Conservation (phyloP, 2,329 filamentous ascomycete genomes). For the Parafenestella ontariensis region DNA sequence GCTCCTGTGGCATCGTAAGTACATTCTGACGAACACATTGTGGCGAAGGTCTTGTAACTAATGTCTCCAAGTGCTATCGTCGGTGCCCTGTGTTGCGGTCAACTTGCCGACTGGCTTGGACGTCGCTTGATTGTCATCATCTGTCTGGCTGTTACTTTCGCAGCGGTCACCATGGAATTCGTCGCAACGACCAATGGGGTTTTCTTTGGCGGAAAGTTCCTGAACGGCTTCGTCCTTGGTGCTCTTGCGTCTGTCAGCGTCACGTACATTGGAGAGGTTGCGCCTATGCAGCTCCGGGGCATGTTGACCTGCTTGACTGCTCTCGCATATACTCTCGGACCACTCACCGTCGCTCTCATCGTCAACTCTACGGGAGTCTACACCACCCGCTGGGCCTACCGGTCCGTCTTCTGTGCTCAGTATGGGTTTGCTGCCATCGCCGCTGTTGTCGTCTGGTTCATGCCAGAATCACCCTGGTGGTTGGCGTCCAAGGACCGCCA, state of each 20-base stretch:
- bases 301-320: constrained; percentile 50
- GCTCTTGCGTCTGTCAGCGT: constrained; percentile 50
- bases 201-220: constrained; percentile 54
- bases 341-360: constrained; percentile 44
- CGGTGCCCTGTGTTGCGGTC: constrained; percentile 44
- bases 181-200: constrained; percentile 50
- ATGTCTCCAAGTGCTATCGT: constrained; percentile 26
- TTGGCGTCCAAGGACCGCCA: constrained; percentile 68
- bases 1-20: constrained; percentile 51
- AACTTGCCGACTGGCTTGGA: constrained; percentile 49
- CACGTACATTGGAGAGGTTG: constrained; percentile 50
- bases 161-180: constrained; percentile 52
- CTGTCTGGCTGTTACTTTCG: constrained; percentile 47
- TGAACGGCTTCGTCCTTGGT: constrained; percentile 53
- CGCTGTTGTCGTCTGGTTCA: constrained; percentile 26
- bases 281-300: constrained; percentile 50
- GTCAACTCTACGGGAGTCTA: constrained; percentile 45
- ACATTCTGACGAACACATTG: not conserved
- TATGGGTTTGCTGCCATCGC: constrained; percentile 52
- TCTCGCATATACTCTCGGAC: constrained; percentile 51
- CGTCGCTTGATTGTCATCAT: constrained; percentile 44
- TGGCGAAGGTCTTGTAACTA: not conserved
- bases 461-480: constrained; percentile 67
- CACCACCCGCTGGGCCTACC: constrained; percentile 52
- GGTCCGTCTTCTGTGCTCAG: constrained; percentile 51